A percentile compares a stretch with the other conserved stretches of the same genome.
phyloP scores from a whole-genome alignment of 2,329 filamentous ascomycete species.

The Fusarium dimerum region DNA sequence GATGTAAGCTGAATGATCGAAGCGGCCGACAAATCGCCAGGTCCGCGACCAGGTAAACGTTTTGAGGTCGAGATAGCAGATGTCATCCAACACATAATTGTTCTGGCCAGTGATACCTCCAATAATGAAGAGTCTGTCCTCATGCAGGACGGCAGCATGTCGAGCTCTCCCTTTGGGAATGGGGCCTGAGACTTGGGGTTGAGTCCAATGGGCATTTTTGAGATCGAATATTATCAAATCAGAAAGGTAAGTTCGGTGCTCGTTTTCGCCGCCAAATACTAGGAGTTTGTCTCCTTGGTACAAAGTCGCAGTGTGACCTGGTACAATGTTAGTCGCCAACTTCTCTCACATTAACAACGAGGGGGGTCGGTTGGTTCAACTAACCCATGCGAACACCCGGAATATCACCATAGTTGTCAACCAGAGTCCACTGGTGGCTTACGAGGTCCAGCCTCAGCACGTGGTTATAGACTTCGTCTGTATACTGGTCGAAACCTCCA shows the following conservation, averaged over 20 bases:
- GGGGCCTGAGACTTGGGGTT: conserved; percentile 81
- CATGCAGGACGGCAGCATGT: conserved; percentile 90
- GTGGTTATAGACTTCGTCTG: conserved; percentile 98
- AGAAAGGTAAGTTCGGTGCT: conserved; percentile 91
- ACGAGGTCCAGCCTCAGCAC: conserved; percentile 85
- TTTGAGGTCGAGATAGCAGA: conserved; percentile 94
- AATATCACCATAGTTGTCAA: conserved; percentile 98
- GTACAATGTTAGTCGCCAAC: neutral
- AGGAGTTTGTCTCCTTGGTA: conserved; percentile 95
- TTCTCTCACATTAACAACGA: neutral
- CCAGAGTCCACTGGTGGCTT: conserved; percentile 89
- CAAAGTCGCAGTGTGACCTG: conserved; percentile 90
- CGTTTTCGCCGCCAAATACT: conserved; percentile 97
- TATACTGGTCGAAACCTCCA: conserved; percentile 97
- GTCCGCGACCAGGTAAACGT: conserved; percentile 97
- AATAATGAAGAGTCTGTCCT: conserved; percentile 94
- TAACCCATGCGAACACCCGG: conserved; percentile 94
- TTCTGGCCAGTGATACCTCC: conserved; percentile 95
- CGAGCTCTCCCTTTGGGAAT: conserved; percentile 87
- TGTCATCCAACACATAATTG: conserved; percentile 90
- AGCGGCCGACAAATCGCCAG: conserved; percentile 93
- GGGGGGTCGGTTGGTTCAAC: conserved; percentile 20
- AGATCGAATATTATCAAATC: conserved; percentile 97
- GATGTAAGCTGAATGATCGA: conserved; percentile 93
- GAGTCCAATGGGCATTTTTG: conserved; percentile 91